These are phyloP conservation scores for Colletotrichum tamarilloi DNA, from an alignment of 2,329 filamentous ascomycete species.

Conservation along the genomic window DNA sequence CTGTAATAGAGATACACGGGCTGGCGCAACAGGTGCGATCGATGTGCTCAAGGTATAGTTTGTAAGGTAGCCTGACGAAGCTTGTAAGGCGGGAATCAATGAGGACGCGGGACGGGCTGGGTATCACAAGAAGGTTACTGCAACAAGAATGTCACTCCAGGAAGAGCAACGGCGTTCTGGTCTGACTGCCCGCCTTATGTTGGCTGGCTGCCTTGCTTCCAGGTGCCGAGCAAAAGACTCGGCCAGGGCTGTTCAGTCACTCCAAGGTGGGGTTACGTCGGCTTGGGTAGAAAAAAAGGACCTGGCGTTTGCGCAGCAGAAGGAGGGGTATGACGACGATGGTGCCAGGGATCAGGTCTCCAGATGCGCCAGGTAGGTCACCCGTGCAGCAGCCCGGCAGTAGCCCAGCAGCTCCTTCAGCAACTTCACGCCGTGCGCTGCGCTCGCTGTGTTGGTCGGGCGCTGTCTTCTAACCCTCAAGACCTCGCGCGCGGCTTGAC, in stretches of 20 bases:
- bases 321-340: conserved; percentile 32
- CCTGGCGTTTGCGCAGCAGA: not conserved
- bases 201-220: conserved; percentile 12
- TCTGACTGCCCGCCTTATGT: not conserved
- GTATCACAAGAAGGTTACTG: not conserved
- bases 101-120: not conserved
- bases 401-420: too few relatives aligned
- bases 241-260: not conserved
- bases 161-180: not conserved
- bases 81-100: not conserved
- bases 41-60: not conserved
- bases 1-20: not conserved
- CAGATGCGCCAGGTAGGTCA: not conserved
- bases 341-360: conserved; percentile 4
- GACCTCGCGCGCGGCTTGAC: too few relatives aligned
- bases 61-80: not conserved
- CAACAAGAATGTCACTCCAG: not conserved
- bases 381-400: not conserved
- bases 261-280: conserved; percentile 9
- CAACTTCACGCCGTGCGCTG: not conserved
- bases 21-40: not conserved
- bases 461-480: too few relatives aligned
- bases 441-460: not conserved
- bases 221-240: conserved; percentile 1
- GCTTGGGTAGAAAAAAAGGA: conserved; percentile 5